phyloP scores from a whole-genome alignment of 768 basidiomycete species.

The Trametopsis cervina region DNA sequence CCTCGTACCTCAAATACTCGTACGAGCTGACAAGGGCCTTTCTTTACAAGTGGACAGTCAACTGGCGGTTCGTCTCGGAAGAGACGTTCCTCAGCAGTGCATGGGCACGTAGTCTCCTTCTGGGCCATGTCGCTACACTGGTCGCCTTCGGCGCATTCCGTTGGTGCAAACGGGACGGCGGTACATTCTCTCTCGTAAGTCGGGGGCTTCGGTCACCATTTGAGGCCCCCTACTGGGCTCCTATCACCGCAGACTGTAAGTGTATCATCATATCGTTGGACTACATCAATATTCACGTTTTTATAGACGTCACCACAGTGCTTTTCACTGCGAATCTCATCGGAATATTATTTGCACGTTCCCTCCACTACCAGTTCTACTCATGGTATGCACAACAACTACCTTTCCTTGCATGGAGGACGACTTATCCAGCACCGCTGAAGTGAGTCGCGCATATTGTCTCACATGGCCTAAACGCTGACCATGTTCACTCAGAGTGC shows the following conservation, averaged over 20 bases:
- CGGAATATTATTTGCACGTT: constrained; percentile 87
- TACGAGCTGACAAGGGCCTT: constrained; percentile 89
- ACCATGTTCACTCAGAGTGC: constrained; percentile 38
- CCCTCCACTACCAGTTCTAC: constrained; percentile 97
- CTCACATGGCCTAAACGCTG: constrained; percentile 17
- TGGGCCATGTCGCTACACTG: constrained; percentile 57
- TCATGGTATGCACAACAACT: constrained; percentile 94
- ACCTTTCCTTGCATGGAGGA: constrained; percentile 76
- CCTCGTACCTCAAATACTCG: constrained; percentile 65
- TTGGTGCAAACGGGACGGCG: constrained; percentile 78
- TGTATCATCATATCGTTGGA: constrained; percentile 12
- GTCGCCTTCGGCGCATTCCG: constrained; percentile 57
- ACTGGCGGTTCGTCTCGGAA: constrained; percentile 87
- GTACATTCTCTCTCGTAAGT: constrained; percentile 46
- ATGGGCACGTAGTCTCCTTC: constrained; percentile 58
- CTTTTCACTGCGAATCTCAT: constrained; percentile 90
- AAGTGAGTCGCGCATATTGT: constrained; percentile 37
- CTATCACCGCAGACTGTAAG: constrained; percentile 62
- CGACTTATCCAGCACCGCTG: constrained; percentile 50
- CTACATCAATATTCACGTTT: not conserved
- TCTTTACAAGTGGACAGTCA: constrained; percentile 95
- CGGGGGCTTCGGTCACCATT: constrained; percentile 47
- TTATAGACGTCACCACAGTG: constrained; percentile 44
- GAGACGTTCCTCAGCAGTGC: constrained; percentile 59
- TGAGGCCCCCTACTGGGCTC: constrained; percentile 37